These are phyloP conservation scores for Macrocybe gigantea DNA, from an alignment of 768 basidiomycete species.

Conservation along the genomic window DNA sequence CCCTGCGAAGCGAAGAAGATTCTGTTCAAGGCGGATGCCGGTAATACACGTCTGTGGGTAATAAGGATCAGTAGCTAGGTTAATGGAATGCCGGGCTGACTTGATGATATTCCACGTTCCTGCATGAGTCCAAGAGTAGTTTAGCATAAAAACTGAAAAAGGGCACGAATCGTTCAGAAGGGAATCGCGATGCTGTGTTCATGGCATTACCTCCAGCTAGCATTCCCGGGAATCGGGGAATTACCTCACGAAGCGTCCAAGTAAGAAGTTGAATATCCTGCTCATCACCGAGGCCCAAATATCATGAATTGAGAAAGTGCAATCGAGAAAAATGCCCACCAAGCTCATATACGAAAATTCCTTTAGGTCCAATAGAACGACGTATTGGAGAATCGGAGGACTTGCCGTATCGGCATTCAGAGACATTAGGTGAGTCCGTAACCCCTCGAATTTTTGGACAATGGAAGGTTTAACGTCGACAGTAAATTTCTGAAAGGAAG, in stretches of 20 bases:
- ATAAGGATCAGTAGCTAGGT: slow-evolving; percentile 7
- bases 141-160: slow-evolving; percentile 57
- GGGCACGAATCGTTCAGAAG: background rate
- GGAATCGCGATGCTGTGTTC: too few species aligned
- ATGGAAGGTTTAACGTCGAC: slow-evolving; percentile 32
- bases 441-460: slow-evolving; percentile 46
- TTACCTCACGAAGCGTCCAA: slow-evolving; percentile 61
- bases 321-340: slow-evolving; percentile 27
- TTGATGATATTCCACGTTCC: slow-evolving; percentile 63
- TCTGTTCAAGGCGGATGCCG: slow-evolving; percentile 50
- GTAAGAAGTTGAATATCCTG: slow-evolving; percentile 58
- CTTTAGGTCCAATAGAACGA: slow-evolving; percentile 60
- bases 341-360: slow-evolving; percentile 47
- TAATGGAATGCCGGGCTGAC: slow-evolving; percentile 29
- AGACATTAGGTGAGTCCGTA: slow-evolving; percentile 49
- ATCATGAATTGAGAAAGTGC: slow-evolving; percentile 1
- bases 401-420: slow-evolving; percentile 32
- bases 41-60: slow-evolving; percentile 49
- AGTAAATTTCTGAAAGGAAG: slow-evolving; percentile 25
- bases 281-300: slow-evolving; percentile 5
- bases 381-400: slow-evolving; percentile 55
- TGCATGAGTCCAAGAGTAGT: slow-evolving; percentile 70
- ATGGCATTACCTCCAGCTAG: slow-evolving; percentile 53
- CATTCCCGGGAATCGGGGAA: slow-evolving; percentile 73
- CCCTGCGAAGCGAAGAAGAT: slow-evolving; percentile 59